Evolutionary conservation across 1,284 basidiomycete genomes (phyloP).

Genomic region (Puccinia horiana): DNA sequence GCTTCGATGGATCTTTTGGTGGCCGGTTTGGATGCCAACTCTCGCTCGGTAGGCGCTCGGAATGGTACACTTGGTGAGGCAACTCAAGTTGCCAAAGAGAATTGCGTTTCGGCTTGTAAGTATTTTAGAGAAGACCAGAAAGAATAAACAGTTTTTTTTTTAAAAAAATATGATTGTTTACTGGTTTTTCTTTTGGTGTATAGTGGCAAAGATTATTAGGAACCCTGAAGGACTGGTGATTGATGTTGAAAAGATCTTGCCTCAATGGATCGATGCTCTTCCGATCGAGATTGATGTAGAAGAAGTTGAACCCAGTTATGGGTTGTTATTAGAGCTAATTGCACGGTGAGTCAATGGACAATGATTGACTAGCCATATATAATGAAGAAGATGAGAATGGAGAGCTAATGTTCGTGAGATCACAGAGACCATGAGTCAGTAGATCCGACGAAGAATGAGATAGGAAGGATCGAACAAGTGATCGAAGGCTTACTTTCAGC

Average conservation of each 20-base stretch:
- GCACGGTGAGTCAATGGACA: not conserved
- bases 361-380: not conserved
- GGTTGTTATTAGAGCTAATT: conserved; percentile 39
- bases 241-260: conserved; percentile 40
- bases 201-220: conserved; percentile 43
- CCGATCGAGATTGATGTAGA: conserved; percentile 45
- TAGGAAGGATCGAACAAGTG: conserved; percentile 18
- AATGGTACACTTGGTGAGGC: not conserved
- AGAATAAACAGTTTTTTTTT: not conserved
- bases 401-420: not conserved
- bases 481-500: not conserved
- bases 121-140: not conserved
- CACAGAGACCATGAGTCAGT: conserved; percentile 20
- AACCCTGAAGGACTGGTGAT: conserved; percentile 30
- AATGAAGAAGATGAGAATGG: not conserved
- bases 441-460: conserved; percentile 19
- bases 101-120: conserved; percentile 45
- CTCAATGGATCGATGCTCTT: conserved; percentile 34
- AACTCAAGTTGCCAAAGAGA: conserved; percentile 39
- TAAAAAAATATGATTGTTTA: not conserved
- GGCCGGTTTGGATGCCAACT: conserved; percentile 5
- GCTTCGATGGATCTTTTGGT: conserved; percentile 20
- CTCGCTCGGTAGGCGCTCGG: not conserved
- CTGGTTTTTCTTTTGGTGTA: not conserved
- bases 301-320: conserved; percentile 42